Percentiles rank a stretch among this genome's conserved stretches.
Evolutionary conservation across 805 yeast species (phyloP).

Genomic region (Barnettozyma siamensis): DNA sequence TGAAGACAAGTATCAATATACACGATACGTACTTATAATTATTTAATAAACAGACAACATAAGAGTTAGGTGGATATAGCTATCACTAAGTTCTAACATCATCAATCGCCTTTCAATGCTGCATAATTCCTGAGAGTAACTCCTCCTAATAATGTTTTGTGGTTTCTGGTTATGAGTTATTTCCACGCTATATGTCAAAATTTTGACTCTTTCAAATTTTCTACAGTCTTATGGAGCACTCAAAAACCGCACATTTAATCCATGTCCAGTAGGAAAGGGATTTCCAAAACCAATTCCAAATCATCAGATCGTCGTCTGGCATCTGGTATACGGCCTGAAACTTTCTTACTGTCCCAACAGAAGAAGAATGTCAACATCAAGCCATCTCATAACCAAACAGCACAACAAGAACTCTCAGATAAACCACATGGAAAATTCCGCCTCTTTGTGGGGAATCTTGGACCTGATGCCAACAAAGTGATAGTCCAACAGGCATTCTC

Average conservation of each 20-base stretch:
- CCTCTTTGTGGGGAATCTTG: constrained; percentile 70
- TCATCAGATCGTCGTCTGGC: constrained; percentile 55
- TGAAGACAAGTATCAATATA: constrained; percentile 3
- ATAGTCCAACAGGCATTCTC: constrained; percentile 49
- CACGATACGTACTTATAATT: too few species aligned
- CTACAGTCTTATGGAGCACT: neutral
- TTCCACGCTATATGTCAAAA: neutral
- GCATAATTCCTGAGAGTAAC: too few species aligned
- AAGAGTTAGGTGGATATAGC: too few species aligned
- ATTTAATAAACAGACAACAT: too few species aligned
- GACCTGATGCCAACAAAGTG: constrained; percentile 58
- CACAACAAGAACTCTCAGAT: neutral
- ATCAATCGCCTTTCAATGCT: too few species aligned
- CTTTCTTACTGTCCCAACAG: constrained; percentile 32
- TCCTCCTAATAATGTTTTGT: too few species aligned
- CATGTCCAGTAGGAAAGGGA: constrained; percentile 3
- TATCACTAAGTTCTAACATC: too few species aligned
- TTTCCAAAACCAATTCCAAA: constrained; percentile 20
- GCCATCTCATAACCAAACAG: constrained; percentile 8
- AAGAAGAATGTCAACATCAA: constrained; percentile 15
- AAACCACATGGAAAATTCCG: constrained; percentile 38
- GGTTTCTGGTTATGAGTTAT: neutral
- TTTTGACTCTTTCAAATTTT: too few species aligned
- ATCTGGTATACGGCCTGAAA: constrained; percentile 41
- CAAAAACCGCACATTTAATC: neutral